Base-by-base conservation (phyloP, 768 basidiomycete genomes). In the Amanita inopinata region DNA sequence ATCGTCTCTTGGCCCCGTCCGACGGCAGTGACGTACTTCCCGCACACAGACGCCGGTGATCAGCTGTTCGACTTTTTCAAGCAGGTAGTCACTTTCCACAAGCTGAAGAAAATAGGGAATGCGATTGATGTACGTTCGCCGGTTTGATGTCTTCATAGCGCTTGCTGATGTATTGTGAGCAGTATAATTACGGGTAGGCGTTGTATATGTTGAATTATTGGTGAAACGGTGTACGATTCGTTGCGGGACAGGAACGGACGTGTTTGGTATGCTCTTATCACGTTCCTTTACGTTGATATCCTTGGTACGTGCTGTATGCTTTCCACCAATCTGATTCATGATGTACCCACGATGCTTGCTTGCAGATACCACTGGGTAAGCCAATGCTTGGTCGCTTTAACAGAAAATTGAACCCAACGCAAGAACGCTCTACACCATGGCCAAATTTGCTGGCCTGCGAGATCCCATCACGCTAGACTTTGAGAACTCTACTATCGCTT, bases 231-330 rank as follows among this genome's bases (percentile, higher is more conserved):
- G n/a, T n/a, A n/a, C n/a, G n/a, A n/a, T n/a, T n/a, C n/a, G n/a
- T 48, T 43, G 19, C 11, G 18, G 11, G 33, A 20, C 38, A 67
- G 68, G 27, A 85, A 80, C 46, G 84, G 84, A 35, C 73, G 63
- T 25, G 82, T 89, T 18, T 91, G 88, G 88, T 87, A 90, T 57
- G 88, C 88, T 4, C 69, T 91, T 19, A 64, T 88, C 56, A 91
- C 88, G 0, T 88, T 92, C 76, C 74, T 92, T 42, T 91, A 90
- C 56, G 88, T 91, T 51, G 85, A 87, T 60, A 84, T 89, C 49
- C 71, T 86, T 53, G 82, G 78, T 80, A 50, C 34, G 71, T 56
- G 38, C 36, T 6, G 37, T 23, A 25, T 9, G 11, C n/a, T 20
- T 43, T 1, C 12, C 23, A 27, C 27, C n/a, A n/a, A 19, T 30